Evolutionary conservation across 148 eudicot genomes (phyloP).

Genomic region (Silene conica): DNA sequence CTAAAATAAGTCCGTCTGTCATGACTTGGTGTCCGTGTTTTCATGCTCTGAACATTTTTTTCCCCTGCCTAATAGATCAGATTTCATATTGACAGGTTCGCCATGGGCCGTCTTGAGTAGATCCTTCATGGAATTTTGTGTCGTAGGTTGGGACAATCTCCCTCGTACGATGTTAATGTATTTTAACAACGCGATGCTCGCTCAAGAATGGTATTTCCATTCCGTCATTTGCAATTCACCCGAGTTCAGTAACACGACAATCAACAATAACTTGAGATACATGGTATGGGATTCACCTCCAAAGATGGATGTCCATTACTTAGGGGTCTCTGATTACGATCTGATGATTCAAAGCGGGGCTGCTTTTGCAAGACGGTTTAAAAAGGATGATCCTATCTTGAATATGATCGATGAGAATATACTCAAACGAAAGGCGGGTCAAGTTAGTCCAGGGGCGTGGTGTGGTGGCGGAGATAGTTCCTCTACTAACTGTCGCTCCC

Average conservation of each 20-base stretch:
- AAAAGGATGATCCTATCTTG: constrained; percentile 57
- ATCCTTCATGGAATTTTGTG: constrained; percentile 64
- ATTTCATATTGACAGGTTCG: constrained; percentile 51
- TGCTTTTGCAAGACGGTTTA: constrained; percentile 76
- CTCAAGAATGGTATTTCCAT: constrained; percentile 93
- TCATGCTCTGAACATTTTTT: background rate
- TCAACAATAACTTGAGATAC: constrained; percentile 74
- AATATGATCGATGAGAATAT: constrained; percentile 69
- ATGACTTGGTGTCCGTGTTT: too few relatives aligned
- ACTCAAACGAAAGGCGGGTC: constrained; percentile 54
- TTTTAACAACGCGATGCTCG: constrained; percentile 54
- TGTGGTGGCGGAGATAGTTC: constrained; percentile 56
- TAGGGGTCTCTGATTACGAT: constrained; percentile 52
- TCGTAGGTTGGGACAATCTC: constrained; percentile 92
- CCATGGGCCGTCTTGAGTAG: constrained; percentile 84
- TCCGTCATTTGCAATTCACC: constrained; percentile 76
- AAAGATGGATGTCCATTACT: constrained; percentile 76
- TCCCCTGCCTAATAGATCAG: background rate
- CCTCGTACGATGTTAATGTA: constrained; percentile 90
- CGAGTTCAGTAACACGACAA: constrained; percentile 79
- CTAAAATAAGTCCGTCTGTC: too few relatives aligned
- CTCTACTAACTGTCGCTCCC: constrained; percentile 58
- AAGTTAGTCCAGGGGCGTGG: constrained; percentile 88
- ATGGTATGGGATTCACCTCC: constrained; percentile 98
- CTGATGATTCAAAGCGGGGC: constrained; percentile 87